Conservation (phyloP, 2,329 filamentous ascomycete genomes). For the Zymoseptoria tritici region DNA sequence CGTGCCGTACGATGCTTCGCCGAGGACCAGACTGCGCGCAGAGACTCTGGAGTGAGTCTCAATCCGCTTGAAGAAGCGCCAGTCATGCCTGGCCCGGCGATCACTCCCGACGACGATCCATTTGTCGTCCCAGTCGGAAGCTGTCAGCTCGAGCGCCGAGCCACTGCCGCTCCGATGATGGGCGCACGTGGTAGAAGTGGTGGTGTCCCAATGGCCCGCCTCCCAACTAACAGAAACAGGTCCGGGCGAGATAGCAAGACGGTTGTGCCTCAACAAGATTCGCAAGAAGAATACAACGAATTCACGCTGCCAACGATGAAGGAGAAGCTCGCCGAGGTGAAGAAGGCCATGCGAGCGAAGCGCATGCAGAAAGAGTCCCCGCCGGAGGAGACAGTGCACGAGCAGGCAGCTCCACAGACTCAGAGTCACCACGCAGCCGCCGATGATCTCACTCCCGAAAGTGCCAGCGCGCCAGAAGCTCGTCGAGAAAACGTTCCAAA, state of each 20-base stretch:
- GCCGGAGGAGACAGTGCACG: background rate
- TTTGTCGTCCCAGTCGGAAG: background rate
- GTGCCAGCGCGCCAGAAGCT: background rate
- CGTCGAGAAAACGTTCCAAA: background rate
- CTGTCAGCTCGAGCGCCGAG: background rate
- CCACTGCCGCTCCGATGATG: background rate
- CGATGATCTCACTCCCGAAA: background rate
- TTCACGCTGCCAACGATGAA: background rate
- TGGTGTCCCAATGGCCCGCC: background rate
- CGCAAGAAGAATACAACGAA: background rate
- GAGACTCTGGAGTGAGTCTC: background rate
- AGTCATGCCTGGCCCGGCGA: background rate
- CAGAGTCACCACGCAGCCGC: background rate
- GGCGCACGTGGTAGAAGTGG: background rate
- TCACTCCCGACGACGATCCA: background rate
- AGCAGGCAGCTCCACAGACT: background rate
- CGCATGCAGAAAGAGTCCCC: background rate
- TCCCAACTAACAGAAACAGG: background rate
- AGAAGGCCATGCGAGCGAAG: background rate
- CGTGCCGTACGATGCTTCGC: background rate
- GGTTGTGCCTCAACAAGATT: background rate
- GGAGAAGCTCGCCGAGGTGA: background rate
- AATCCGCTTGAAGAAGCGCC: background rate
- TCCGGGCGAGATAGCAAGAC: background rate
- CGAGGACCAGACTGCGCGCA: background rate